Percentiles rank a stretch among this genome's conserved stretches.
phyloP scores from a whole-genome alignment of 768 basidiomycete genomes.

The Macrolepiota dolichaula region DNA sequence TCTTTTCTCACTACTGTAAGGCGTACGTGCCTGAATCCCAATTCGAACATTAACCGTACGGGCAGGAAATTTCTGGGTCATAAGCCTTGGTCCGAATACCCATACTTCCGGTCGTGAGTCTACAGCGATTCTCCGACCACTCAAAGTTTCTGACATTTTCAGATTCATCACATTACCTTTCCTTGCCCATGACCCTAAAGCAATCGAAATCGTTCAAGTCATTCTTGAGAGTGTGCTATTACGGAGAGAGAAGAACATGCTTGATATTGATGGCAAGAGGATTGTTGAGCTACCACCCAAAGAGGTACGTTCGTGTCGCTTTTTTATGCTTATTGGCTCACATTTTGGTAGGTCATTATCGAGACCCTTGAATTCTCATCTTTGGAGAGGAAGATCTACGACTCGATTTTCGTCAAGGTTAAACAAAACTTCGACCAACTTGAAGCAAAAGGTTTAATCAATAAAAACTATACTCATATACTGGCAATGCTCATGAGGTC shows the following conservation, averaged over 20 bases:
- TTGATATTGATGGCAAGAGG: constrained; percentile 76
- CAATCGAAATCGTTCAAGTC: constrained; percentile 92
- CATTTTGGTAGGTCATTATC: constrained; percentile 46
- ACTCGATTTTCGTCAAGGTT: constrained; percentile 76
- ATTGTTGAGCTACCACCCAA: constrained; percentile 90
- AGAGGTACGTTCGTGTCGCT: constrained; percentile 42
- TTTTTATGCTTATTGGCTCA: constrained; percentile 1
- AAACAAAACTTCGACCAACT: constrained; percentile 80
- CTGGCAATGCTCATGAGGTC: constrained; percentile 95
- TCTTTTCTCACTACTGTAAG: constrained; percentile 77
- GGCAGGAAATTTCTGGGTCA: constrained; percentile 73
- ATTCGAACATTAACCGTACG: not conserved
- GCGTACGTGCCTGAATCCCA: not conserved
- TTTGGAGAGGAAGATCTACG: constrained; percentile 84
- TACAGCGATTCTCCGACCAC: not conserved
- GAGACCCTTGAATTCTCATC: constrained; percentile 80
- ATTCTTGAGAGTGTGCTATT: constrained; percentile 87
- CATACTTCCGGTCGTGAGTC: constrained; percentile 86
- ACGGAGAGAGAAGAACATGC: constrained; percentile 91
- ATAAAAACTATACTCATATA: constrained; percentile 83
- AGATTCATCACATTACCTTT: constrained; percentile 93
- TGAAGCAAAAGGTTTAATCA: constrained; percentile 72
- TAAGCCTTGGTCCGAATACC: constrained; percentile 76
- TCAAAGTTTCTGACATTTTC: constrained; percentile 1
- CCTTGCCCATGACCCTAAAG: constrained; percentile 85